Evolutionary conservation across 345 rosid genomes (phyloP).

Genomic region (Iberis pinnata): DNA sequence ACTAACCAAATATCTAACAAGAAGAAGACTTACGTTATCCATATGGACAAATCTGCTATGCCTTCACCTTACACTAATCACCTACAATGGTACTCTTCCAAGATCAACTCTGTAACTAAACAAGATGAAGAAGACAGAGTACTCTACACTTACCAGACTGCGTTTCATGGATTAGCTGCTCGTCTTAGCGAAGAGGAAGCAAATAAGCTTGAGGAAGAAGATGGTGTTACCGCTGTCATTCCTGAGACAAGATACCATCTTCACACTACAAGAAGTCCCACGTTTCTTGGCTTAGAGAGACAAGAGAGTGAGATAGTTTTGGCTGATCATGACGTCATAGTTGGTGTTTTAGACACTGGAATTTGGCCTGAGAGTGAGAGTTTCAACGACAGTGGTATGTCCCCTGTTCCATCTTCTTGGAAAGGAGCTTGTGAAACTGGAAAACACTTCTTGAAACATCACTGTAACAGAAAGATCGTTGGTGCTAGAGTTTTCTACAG

Average conservation of each 20-base stretch:
- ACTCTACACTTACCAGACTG: constrained; percentile 55
- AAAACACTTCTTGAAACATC: constrained; percentile 36
- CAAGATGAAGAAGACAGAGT: constrained; percentile 41
- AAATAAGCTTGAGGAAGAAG: constrained; percentile 42
- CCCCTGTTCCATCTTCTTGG: constrained; percentile 56
- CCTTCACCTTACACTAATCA: constrained; percentile 51
- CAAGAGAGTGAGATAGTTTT: constrained; percentile 38
- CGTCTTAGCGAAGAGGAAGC: constrained; percentile 51
- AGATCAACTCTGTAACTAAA: constrained; percentile 40
- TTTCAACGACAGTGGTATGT: constrained; percentile 55
- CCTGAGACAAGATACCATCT: constrained; percentile 56
- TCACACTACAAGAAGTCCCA: constrained; percentile 73
- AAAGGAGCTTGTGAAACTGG: constrained; percentile 65
- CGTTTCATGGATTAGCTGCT: constrained; percentile 65
- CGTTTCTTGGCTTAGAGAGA: constrained; percentile 57
- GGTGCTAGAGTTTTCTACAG: constrained; percentile 57
- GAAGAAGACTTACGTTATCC: constrained; percentile 68
- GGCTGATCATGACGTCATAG: constrained; percentile 69
- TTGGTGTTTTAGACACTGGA: constrained; percentile 72
- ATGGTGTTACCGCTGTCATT: constrained; percentile 46
- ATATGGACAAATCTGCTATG: constrained; percentile 79
- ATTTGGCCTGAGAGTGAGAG: constrained; percentile 76
- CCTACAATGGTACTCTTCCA: constrained; percentile 73
- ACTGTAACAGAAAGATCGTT: constrained; percentile 63
- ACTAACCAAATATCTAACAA: constrained; percentile 12